Evolutionary conservation across 2,329 filamentous ascomycete species (phyloP).

Genomic region (Lecanicillium sp.): DNA sequence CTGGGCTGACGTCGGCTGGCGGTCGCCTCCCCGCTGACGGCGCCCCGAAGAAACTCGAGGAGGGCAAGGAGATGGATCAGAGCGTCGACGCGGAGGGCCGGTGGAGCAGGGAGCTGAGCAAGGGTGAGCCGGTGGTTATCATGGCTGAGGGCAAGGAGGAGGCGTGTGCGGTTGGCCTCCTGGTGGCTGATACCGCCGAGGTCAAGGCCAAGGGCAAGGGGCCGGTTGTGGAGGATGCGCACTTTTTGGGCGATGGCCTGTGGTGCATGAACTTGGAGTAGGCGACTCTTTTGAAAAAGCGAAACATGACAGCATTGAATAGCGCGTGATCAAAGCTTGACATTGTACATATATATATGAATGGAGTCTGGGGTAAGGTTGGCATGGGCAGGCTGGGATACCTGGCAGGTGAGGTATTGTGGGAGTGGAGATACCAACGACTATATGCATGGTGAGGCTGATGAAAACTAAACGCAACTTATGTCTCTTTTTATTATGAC

Average conservation of each 20-base stretch:
- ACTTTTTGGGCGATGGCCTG: conserved; percentile 89
- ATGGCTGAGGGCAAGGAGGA: conserved; percentile 90
- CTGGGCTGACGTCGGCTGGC: conserved; percentile 77
- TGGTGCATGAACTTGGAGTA: conserved; percentile 64
- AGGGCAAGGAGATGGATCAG: conserved; percentile 36
- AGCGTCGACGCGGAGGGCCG: conserved; percentile 39
- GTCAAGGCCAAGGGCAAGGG: conserved; percentile 94
- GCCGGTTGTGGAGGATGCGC: conserved; percentile 84
- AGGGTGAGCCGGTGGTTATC: conserved; percentile 80
- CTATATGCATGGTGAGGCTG: no score
- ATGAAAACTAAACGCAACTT: no score
- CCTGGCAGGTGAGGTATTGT: conserved; percentile 2
- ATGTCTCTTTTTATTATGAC: no score
- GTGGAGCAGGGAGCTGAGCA: conserved; percentile 61
- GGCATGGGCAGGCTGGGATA: background rate
- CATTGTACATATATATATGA: conserved; percentile 3
- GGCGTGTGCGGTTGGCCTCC: conserved; percentile 77
- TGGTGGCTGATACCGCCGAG: conserved; percentile 81
- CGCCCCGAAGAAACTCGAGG: conserved; percentile 21
- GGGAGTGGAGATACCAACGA: background rate
- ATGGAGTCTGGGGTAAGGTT: background rate
- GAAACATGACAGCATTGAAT: background rate
- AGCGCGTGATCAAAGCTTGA: no score
- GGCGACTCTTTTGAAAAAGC: background rate
- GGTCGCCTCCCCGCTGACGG: conserved; percentile 63